phyloP scores from a whole-genome alignment of 768 basidiomycete genomes.

The Pulveroboletus sp. region DNA sequence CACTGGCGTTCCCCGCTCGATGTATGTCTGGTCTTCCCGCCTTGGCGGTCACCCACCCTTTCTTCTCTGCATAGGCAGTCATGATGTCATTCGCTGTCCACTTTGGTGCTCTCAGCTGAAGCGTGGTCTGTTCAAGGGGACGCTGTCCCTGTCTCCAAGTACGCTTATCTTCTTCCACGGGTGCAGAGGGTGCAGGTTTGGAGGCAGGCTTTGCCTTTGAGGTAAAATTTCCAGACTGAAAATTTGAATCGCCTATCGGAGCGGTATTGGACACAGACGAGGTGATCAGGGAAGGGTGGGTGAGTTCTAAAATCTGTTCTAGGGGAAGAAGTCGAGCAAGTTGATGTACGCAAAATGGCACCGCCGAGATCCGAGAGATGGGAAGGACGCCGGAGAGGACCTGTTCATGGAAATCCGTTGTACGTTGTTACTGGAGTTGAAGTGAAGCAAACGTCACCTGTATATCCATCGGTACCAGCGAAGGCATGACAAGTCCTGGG shows the following conservation, averaged over 20 bases:
- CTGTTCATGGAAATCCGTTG: constrained; percentile 32
- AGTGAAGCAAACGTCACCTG: constrained; percentile 46
- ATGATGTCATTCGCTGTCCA: constrained; percentile 92
- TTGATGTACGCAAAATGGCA: constrained; percentile 78
- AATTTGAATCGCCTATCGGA: too few species aligned
- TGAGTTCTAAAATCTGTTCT: constrained; percentile 62
- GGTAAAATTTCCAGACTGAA: too few species aligned
- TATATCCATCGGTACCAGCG: constrained; percentile 74
- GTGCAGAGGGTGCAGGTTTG: background rate
- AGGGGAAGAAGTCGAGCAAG: constrained; percentile 68
- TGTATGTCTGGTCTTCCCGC: constrained; percentile 86
- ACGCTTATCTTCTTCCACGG: constrained; percentile 54
- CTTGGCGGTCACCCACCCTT: constrained; percentile 88
- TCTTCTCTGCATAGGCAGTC: constrained; percentile 67
- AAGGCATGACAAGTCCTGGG: constrained; percentile 91
- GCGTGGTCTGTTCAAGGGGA: constrained; percentile 18
- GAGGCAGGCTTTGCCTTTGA: background rate
- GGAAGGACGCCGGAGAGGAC: constrained; percentile 69
- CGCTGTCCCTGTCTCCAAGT: constrained; percentile 65
- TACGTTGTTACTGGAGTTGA: background rate
- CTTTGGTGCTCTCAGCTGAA: constrained; percentile 8
- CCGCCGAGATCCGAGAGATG: constrained; percentile 79
- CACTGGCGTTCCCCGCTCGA: constrained; percentile 86
- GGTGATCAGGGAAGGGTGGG: constrained; percentile 41
- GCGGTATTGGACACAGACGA: constrained; percentile 4